Base-by-base conservation (phyloP, 1,284 basidiomycete genomes). In the Phellinidium pouzarii region DNA sequence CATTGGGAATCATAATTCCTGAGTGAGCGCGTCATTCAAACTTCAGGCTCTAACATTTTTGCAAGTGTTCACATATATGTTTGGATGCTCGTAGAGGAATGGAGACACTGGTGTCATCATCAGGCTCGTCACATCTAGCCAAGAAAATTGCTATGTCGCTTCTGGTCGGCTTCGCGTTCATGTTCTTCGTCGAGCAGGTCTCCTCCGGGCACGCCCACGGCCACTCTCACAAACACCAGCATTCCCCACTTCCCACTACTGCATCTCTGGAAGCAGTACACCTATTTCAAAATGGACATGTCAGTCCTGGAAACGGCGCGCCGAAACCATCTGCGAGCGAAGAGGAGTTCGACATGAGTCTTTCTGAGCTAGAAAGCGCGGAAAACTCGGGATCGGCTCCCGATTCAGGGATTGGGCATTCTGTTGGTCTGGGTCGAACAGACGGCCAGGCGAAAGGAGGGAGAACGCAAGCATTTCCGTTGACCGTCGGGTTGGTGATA, bases 1-100 rank as follows among this genome's bases (percentile, higher is more conserved):
- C 91, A 0, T 69, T 96, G 59, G 90, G 91, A 8, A 82, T 96
- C 26, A 91, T 96, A 62, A 87, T 96, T 52, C 93, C 93, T 19
- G 93, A 96, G 90, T 91, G 66, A 63, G 85, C 75, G 40, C 26
- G 14, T 14, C 31, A 23, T 23, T 17, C 43, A 48, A n/a, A n/a
- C n/a, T n/a, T n/a, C n/a, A n/a, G n/a, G n/a, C n/a, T n/a, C n/a
- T n/a, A n/a, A n/a, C n/a, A 41, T 55, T 36, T 55, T 34, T 34
- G 47, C 41, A 20, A 19, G 17, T 17, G 11, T 34, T 44, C 29
- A 43, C 20, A 36, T n/a, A 26, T 25, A 23, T 27, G 27, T 29
- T 12, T 23, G 12, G 43, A 41, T 4, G 19, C 52, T 55, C 20
- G 5, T 59, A 87, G 84, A 68, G 84, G 85, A 47, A 71, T 87